phyloP scores from a whole-genome alignment of 2,329 filamentous ascomycete species.

The Knufia fluminis region DNA sequence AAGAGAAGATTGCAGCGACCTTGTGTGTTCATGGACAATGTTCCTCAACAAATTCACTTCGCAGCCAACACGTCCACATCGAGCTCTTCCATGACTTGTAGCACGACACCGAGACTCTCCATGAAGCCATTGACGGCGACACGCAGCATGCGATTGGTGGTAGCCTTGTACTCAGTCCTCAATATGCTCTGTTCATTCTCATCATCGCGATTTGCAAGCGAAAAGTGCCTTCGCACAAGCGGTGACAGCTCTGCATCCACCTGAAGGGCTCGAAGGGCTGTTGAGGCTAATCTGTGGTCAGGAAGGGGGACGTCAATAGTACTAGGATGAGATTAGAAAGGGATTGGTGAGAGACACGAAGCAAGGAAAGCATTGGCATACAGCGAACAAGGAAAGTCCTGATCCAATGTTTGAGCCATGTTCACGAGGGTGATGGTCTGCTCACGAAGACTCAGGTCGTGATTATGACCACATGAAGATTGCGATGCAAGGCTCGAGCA shows the following conservation, averaged over 20 bases:
- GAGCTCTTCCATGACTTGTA: constrained; percentile 83
- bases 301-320: constrained; percentile 74
- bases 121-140: constrained; percentile 96
- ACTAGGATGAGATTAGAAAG: constrained; percentile 35
- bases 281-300: constrained; percentile 63
- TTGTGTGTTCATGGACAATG: too few relatives aligned
- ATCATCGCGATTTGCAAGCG: constrained; percentile 35
- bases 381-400: constrained; percentile 56
- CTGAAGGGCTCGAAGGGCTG: constrained; percentile 64
- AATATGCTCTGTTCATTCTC: constrained; percentile 47
- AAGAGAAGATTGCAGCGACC: too few relatives aligned
- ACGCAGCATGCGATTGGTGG: constrained; percentile 91
- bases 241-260: constrained; percentile 87
- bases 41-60: background rate
- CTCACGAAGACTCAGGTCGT: background rate
- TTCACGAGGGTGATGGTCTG: background rate
- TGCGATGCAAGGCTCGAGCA: constrained; percentile 3
- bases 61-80: constrained; percentile 65
- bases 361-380: constrained; percentile 31
- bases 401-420: constrained; percentile 25
- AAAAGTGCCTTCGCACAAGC: constrained; percentile 65
- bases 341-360: constrained; percentile 5
- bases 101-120: constrained; percentile 73
- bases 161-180: constrained; percentile 68
- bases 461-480: background rate